A percentile compares a stretch with the other conserved stretches of the same genome.
These are phyloP conservation scores for Paspalum vaginatum DNA, from an alignment of 176 grass and related monocot genomes.

Conservation along the genomic window DNA sequence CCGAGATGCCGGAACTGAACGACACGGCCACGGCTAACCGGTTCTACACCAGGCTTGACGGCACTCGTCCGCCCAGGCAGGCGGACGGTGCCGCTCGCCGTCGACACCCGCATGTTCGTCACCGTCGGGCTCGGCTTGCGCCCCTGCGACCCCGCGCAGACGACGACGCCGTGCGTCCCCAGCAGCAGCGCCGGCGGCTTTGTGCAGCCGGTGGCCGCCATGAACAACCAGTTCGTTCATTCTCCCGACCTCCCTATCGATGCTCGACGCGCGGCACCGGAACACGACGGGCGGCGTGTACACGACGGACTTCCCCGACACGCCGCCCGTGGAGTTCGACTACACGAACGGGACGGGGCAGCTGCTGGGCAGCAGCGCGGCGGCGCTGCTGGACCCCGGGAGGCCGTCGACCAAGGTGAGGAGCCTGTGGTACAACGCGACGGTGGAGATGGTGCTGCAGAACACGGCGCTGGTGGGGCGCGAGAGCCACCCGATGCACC, in stretches of 20 bases:
- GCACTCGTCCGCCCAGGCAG: constrained; percentile 37
- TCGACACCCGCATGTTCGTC: constrained; percentile 66
- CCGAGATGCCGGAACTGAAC: constrained; percentile 32
- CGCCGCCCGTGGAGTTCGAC: constrained; percentile 53
- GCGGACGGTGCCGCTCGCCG: constrained; percentile 44
- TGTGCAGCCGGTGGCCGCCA: constrained; percentile 28
- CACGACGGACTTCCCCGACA: constrained; percentile 67
- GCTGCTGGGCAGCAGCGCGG: not conserved
- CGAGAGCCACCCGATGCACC: constrained; percentile 78
- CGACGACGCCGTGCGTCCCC: constrained; percentile 35
- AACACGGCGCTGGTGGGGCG: constrained; percentile 60
- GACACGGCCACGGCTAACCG: constrained; percentile 45
- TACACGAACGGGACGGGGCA: constrained; percentile 43
- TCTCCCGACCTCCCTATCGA: constrained; percentile 44
- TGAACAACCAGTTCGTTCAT: constrained; percentile 78
- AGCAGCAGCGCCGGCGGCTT: not conserved
- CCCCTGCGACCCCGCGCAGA: constrained; percentile 36
- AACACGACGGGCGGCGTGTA: constrained; percentile 30
- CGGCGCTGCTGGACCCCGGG: constrained; percentile 1
- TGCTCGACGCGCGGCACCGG: constrained; percentile 48
- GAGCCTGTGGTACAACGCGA: constrained; percentile 49
- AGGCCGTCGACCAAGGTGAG: constrained; percentile 51
- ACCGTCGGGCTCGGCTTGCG: constrained; percentile 45
- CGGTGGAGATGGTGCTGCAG: constrained; percentile 76
- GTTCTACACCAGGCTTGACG: constrained; percentile 59